A percentile compares a stretch with the other conserved stretches of the same genome.
These are phyloP conservation scores for Sordariomycetes sp. DNA, from an alignment of 2,329 filamentous ascomycete genomes.

Conservation along the genomic window DNA sequence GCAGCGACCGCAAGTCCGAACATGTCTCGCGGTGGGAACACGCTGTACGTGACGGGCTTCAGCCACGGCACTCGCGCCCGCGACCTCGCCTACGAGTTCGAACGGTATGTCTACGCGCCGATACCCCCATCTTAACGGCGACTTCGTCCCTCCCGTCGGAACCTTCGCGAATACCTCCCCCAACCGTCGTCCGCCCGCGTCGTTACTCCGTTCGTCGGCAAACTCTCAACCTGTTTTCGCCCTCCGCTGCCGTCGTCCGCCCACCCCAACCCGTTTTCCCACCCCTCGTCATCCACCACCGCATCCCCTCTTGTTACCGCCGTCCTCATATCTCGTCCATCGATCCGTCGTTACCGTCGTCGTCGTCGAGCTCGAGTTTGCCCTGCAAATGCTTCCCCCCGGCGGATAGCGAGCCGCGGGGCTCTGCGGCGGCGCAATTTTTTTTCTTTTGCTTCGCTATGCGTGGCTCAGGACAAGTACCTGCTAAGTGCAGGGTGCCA, in stretches of 20 bases:
- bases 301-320: background rate
- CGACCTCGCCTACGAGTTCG: conserved; percentile 99
- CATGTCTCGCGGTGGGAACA: conserved; percentile 90
- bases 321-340: conserved; percentile 18
- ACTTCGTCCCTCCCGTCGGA: conserved; percentile 15
- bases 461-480: background rate
- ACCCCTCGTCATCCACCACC: conserved; percentile 17
- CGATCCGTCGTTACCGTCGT: conserved; percentile 17
- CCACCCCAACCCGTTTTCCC: conserved; percentile 4
- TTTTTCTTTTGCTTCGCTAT: background rate
- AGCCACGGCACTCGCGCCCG: conserved; percentile 96
- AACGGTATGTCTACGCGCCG: conserved; percentile 80
- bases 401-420: background rate
- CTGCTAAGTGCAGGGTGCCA: background rate
- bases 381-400: conserved; percentile 9
- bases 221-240: background rate
- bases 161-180: conserved; percentile 20
- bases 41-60: conserved; percentile 98
- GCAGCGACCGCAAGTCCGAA: conserved; percentile 11
- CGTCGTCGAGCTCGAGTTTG: conserved; percentile 15
- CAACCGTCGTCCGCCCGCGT: conserved; percentile 14
- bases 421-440: background rate
- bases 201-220: conserved; percentile 1
- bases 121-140: conserved; percentile 34
- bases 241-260: background rate